phyloP scores from a whole-genome alignment of 768 basidiomycete species.

The Leccinellum luteum region DNA sequence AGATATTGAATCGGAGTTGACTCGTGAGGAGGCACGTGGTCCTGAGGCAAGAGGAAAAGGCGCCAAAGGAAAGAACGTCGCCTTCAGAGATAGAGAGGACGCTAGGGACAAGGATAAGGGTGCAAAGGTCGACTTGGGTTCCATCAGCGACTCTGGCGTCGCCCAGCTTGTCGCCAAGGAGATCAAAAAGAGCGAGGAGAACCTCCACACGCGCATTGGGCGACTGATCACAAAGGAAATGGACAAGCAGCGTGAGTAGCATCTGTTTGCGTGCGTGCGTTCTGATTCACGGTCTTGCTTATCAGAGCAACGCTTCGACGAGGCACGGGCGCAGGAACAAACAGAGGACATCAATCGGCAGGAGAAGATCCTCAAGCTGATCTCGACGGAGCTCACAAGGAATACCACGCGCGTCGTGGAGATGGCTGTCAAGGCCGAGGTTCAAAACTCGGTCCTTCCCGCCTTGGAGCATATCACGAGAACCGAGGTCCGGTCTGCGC shows the following conservation, averaged over 20 bases:
- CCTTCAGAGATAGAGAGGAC: slow-evolving; percentile 60
- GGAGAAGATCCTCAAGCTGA: slow-evolving; percentile 86
- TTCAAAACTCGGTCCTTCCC: slow-evolving; percentile 80
- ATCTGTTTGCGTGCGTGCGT: background rate
- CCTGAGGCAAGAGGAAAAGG: slow-evolving; percentile 51
- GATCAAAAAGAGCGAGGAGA: slow-evolving; percentile 83
- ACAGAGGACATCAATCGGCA: slow-evolving; percentile 80
- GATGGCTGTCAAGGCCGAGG: slow-evolving; percentile 82
- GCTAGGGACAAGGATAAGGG: slow-evolving; percentile 38
- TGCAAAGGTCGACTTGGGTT: slow-evolving; percentile 24
- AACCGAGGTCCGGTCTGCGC: slow-evolving; percentile 72
- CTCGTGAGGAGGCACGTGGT: slow-evolving; percentile 55
- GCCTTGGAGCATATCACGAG: slow-evolving; percentile 80
- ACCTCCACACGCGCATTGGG: slow-evolving; percentile 70
- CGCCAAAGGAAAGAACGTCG: slow-evolving; percentile 54
- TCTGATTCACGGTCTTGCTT: slow-evolving; percentile 3
- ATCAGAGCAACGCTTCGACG: slow-evolving; percentile 81
- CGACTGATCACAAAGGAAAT: slow-evolving; percentile 81
- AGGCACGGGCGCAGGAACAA: slow-evolving; percentile 74
- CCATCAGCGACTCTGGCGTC: slow-evolving; percentile 52
- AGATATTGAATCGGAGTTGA: slow-evolving; percentile 64
- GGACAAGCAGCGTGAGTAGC: slow-evolving; percentile 79
- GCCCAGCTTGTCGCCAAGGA: slow-evolving; percentile 66
- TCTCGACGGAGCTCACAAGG: slow-evolving; percentile 81
- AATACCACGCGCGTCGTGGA: slow-evolving; percentile 89